Base-by-base conservation (phyloP, 2,329 filamentous ascomycete genomes). In the Capronia coronata region DNA sequence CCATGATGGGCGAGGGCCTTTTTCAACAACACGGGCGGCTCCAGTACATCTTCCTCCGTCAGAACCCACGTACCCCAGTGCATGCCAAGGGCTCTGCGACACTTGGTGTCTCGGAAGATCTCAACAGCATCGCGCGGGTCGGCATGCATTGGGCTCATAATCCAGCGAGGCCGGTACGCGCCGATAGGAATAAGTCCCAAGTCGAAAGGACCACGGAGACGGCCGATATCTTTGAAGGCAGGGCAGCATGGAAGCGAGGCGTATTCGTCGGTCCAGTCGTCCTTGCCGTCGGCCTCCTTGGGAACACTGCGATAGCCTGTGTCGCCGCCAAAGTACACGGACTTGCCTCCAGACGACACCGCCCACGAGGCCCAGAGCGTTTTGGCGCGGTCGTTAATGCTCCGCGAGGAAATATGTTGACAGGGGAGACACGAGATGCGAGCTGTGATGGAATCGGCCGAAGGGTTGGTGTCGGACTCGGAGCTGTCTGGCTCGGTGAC, bases 141-240 rank as follows among this genome's bases (percentile, higher is more conserved):
- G 6, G 86, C 84, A 65, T 97, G 91, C 76, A 94, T 83, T 16
- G 81, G 72, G 40, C 83, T 88, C 74, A 93, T 90, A 55, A 93
- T 67, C 60, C 67, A 76, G 35, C 69, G 64, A 39, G 69, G 69
- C 51, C 79, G 74, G 67, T 96, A 96, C 1, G 90, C 91, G 46
- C 91, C 91, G 59, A 97, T 96, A 32, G 91, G 91, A 57, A 97
- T 93, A 48, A 96, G 71, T 0, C 91, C 91, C 5, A 97, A 77
- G 65, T 96, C 88, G 62, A 96, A 95, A 0, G 88, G 87, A 0
- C 91, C 90, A 27, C 87, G 77, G 45, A 84, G 76, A 13, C 80
- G 70, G 54, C 91, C 91, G 55, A 96, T 89, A 66, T 94, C 77
- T 55, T 79, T 78, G 71, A 96, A 96, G 43, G 89, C 87, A 6